Evolutionary conservation across 106 monocot genomes (phyloP).

Genomic region (Phalaenopsis aphrodite): DNA sequence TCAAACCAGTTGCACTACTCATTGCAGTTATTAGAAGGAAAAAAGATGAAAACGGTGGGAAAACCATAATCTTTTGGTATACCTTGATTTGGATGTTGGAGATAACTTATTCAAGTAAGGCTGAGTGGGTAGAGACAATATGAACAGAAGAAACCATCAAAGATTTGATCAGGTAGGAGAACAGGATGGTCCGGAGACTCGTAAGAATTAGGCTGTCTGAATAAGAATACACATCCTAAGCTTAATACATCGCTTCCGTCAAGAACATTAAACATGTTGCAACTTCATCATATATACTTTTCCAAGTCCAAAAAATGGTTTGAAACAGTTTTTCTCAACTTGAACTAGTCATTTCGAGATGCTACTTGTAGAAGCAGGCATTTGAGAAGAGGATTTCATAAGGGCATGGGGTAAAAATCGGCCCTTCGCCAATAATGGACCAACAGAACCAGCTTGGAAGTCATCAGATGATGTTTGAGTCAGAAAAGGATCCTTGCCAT

Average conservation of each 20-base stretch:
- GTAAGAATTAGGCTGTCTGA: background rate
- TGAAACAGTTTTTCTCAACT: background rate
- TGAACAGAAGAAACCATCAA: background rate
- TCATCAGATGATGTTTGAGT: conserved; percentile 10
- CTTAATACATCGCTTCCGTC: background rate
- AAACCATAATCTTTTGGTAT: conserved; percentile 1
- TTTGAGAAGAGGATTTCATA: background rate
- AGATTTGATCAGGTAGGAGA: background rate
- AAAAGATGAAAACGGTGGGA: background rate
- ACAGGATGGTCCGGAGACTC: background rate
- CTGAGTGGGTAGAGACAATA: background rate
- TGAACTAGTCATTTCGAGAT: background rate
- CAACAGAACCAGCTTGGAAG: background rate
- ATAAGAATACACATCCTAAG: background rate
- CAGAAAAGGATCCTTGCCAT: conserved; percentile 31
- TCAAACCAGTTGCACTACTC: background rate
- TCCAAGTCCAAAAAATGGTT: conserved; percentile 1
- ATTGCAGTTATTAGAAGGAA: background rate
- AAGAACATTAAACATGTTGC: background rate
- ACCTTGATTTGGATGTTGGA: background rate
- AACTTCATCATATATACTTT: background rate
- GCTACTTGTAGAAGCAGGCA: background rate
- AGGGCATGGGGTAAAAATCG: conserved; percentile 7
- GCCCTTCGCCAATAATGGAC: background rate
- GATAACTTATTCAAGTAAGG: background rate